Conservation (phyloP, 345 rosid species). For the Linum usitatissimum region DNA sequence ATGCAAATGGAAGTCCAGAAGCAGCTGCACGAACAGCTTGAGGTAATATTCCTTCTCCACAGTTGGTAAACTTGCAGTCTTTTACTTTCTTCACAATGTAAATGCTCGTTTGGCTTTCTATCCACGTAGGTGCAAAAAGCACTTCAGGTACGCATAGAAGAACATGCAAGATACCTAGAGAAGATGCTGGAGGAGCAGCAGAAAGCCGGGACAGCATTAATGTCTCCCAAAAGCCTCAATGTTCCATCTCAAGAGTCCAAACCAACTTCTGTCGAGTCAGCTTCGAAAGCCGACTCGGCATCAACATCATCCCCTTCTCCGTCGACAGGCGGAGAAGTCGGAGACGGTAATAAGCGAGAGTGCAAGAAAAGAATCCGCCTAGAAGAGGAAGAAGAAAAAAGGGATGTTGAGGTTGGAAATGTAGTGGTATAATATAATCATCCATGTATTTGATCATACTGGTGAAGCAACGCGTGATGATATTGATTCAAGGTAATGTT, state of each 20-base stretch:
- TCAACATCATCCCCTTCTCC: slow-evolving; percentile 19
- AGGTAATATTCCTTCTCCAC: slow-evolving; percentile 24
- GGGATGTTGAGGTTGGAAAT: slow-evolving; percentile 27
- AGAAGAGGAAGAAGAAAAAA: slow-evolving; percentile 22
- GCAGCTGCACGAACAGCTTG: slow-evolving; percentile 78
- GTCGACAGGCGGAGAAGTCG: slow-evolving; percentile 13
- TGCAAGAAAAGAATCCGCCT: slow-evolving; percentile 31
- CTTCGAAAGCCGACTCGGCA: slow-evolving; percentile 25
- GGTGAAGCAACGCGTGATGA: background rate
- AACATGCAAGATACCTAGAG: slow-evolving; percentile 75
- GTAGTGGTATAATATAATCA: slow-evolving; percentile 4
- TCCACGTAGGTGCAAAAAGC: slow-evolving; percentile 48
- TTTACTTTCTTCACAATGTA: too few species aligned
- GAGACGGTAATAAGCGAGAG: slow-evolving; percentile 7
- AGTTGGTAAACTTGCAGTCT: background rate
- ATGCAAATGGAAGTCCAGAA: slow-evolving; percentile 86
- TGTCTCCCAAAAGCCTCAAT: slow-evolving; percentile 28
- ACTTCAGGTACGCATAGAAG: slow-evolving; percentile 81
- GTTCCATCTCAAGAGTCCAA: slow-evolving; percentile 18
- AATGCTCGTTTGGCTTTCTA: too few species aligned
- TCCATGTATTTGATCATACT: background rate
- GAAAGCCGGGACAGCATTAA: slow-evolving; percentile 42
- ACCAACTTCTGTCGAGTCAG: slow-evolving; percentile 26
- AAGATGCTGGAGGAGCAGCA: slow-evolving; percentile 77
- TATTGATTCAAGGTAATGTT: background rate